A percentile compares a stretch with the other conserved stretches of the same genome.
Conservation (phyloP, 805 yeast genomes). For the Kuraishia hungarica region DNA sequence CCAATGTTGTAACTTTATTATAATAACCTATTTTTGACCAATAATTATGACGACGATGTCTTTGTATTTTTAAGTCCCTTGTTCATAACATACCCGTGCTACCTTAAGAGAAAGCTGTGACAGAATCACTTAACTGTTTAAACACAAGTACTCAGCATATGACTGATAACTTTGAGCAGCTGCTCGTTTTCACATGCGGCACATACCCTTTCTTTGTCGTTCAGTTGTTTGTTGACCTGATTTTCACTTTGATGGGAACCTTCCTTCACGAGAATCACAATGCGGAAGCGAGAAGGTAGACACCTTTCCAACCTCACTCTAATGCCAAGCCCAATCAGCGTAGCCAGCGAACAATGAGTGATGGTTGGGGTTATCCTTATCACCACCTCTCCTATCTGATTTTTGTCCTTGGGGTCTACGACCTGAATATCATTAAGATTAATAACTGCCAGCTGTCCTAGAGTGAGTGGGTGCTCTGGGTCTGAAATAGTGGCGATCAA, state of each 20-base stretch:
- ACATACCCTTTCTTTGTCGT: slow-evolving; percentile 95
- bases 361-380: slow-evolving; percentile 94
- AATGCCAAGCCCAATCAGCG: slow-evolving; percentile 90
- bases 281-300: slow-evolving; percentile 76
- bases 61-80: too few relatives aligned
- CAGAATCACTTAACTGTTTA: slow-evolving; percentile 9
- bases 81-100: too few relatives aligned
- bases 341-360: slow-evolving; percentile 95
- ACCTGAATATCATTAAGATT: slow-evolving; percentile 76
- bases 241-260: slow-evolving; percentile 94
- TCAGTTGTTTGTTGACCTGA: slow-evolving; percentile 93
- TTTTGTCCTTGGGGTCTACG: slow-evolving; percentile 40
- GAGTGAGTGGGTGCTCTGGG: slow-evolving; percentile 94
- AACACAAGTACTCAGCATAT: slow-evolving; percentile 80
- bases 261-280: slow-evolving; percentile 71
- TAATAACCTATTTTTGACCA: too few relatives aligned
- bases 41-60: too few relatives aligned
- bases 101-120: too few relatives aligned
- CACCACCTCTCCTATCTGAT: slow-evolving; percentile 61
- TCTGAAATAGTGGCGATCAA: slow-evolving; percentile 81
- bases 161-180: slow-evolving; percentile 78
- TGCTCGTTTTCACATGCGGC: slow-evolving; percentile 99
- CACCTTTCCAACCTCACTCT: slow-evolving; percentile 86
- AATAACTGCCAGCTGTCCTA: slow-evolving; percentile 92
- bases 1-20: too few relatives aligned